Percentiles rank a stretch among this genome's conserved stretches.
Conservation (phyloP, 768 basidiomycete genomes). For the Terana coerulea region DNA sequence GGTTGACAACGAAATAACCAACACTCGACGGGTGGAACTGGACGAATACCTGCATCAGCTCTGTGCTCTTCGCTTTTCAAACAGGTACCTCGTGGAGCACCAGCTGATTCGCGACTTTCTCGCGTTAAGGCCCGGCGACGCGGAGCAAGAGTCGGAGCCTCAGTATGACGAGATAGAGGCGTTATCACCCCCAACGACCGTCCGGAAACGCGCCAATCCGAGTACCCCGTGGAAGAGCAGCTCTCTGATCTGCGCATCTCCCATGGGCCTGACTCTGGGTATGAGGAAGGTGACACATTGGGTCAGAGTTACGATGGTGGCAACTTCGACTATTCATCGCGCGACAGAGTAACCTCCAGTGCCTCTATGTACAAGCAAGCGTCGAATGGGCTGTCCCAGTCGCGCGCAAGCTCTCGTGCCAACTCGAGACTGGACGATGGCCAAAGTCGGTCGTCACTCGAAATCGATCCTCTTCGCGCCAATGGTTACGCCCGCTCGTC, state of each 20-base stretch:
- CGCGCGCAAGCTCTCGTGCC: conserved; percentile 21
- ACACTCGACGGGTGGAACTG: conserved; percentile 74
- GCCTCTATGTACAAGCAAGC: conserved; percentile 14
- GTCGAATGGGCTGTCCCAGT: conserved; percentile 12
- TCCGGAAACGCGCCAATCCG: conserved; percentile 24
- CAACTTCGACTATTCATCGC: conserved; percentile 14
- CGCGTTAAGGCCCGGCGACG: conserved; percentile 81
- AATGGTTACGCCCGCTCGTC: conserved; percentile 25
- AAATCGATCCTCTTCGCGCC: conserved; percentile 22
- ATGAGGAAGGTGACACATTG: conserved; percentile 25
- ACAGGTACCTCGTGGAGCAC: conserved; percentile 79
- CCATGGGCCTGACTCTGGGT: conserved; percentile 43
- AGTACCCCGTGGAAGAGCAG: conserved; percentile 41
- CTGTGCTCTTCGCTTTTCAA: conserved; percentile 66
- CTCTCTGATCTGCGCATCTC: conserved; percentile 47
- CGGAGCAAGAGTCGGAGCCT: conserved; percentile 63
- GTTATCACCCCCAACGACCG: conserved; percentile 32
- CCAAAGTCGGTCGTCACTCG: conserved; percentile 20
- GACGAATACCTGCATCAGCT: conserved; percentile 85
- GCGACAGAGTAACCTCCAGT: conserved; percentile 14
- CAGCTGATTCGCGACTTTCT: conserved; percentile 80
- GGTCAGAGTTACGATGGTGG: conserved; percentile 13
- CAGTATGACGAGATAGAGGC: conserved; percentile 56
- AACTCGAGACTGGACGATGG: conserved; percentile 11
- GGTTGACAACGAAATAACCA: conserved; percentile 82